phyloP scores from a whole-genome alignment of 2,329 filamentous ascomycete species.

The Botryotinia narcissicola region DNA sequence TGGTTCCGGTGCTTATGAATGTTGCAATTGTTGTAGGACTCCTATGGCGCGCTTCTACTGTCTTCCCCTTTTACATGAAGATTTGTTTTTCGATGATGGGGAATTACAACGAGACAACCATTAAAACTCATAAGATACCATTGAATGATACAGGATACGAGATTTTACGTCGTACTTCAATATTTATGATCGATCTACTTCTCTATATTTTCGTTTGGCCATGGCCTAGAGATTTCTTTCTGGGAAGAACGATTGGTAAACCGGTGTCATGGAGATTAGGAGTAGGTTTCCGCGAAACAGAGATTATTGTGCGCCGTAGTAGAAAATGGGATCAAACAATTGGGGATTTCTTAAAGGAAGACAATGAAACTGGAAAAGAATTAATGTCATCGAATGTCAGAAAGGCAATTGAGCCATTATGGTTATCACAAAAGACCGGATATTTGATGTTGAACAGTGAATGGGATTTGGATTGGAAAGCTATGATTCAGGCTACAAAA shows the following conservation, averaged over 20 bases:
- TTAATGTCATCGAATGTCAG: constrained; percentile 62
- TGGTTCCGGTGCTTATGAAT: constrained; percentile 77
- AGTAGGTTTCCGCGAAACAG: constrained; percentile 73
- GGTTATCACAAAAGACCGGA: constrained; percentile 75
- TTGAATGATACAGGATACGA: constrained; percentile 57
- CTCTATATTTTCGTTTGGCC: constrained; percentile 67
- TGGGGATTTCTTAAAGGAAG: constrained; percentile 39
- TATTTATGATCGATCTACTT: constrained; percentile 72
- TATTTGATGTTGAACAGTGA: constrained; percentile 81
- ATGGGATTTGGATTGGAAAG: constrained; percentile 84
- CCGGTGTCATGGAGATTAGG: constrained; percentile 71
- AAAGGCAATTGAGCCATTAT: constrained; percentile 65
- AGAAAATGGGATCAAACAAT: constrained; percentile 66
- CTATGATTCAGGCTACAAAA: constrained; percentile 71
- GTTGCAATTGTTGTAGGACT: constrained; percentile 62
- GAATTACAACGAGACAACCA: constrained; percentile 57
- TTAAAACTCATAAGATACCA: constrained; percentile 56
- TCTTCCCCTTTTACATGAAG: constrained; percentile 66
- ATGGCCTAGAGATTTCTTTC: constrained; percentile 71
- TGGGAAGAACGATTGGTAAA: constrained; percentile 55
- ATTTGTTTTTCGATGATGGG: constrained; percentile 37
- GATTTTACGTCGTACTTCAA: constrained; percentile 50
- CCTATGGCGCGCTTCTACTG: constrained; percentile 64
- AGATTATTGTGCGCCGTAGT: constrained; percentile 79
- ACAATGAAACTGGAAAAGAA: constrained; percentile 50